Evolutionary conservation across 257 asterid species (phyloP).

Genomic region (Prunella vulgaris): DNA sequence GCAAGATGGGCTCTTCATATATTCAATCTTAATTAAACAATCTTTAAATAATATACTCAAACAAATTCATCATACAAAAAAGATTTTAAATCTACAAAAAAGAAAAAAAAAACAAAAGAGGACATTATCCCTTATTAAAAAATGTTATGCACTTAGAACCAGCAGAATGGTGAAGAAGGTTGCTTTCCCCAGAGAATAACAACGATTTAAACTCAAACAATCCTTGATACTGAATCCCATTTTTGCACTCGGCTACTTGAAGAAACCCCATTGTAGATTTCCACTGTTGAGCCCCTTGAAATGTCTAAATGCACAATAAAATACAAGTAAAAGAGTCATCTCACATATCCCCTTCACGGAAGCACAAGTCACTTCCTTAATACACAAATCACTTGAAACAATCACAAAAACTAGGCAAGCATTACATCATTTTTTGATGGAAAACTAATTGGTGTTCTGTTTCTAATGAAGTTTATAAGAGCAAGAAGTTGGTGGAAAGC

Average conservation of each 20-base stretch:
- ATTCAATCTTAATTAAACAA: no score
- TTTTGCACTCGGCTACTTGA: conserved; percentile 32
- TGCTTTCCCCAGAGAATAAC: conserved; percentile 41
- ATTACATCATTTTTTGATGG: neutral
- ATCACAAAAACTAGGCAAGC: neutral
- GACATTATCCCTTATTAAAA: no score
- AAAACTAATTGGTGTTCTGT: neutral
- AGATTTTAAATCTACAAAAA: no score
- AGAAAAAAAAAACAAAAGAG: no score
- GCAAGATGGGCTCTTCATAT: no score
- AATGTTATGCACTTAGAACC: no score
- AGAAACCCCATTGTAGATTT: conserved; percentile 19
- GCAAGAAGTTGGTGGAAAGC: neutral
- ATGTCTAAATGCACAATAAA: conserved; percentile 18
- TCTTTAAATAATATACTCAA: no score
- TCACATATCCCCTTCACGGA: neutral
- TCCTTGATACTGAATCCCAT: conserved; percentile 32
- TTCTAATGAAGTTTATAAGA: neutral
- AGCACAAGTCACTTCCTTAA: neutral
- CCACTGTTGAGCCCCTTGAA: conserved; percentile 16
- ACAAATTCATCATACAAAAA: no score
- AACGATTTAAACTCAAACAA: conserved; percentile 34
- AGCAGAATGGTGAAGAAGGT: conserved; percentile 20
- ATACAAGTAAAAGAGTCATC: neutral
- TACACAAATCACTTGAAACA: neutral